phyloP scores from a whole-genome alignment of 2,329 filamentous ascomycete genomes.

The Colletotrichum sidae region DNA sequence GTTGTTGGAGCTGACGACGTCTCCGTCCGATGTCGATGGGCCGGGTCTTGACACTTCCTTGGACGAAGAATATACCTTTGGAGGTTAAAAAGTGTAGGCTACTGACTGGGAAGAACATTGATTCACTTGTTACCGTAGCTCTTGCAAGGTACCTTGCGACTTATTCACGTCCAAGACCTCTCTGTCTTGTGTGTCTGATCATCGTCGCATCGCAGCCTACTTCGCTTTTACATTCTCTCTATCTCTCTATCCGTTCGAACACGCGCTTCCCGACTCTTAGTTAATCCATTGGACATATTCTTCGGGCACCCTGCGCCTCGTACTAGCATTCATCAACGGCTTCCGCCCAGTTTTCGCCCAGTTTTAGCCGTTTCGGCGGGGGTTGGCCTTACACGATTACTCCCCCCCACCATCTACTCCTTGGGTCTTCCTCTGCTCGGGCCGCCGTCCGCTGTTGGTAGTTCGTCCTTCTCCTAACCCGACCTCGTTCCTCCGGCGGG shows the following conservation, averaged over 20 bases:
- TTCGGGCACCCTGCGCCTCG: conserved; percentile 32
- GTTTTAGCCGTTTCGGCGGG: conserved; percentile 35
- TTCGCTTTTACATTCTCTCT: conserved; percentile 5
- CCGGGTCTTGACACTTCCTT: conserved; percentile 5
- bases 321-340: conserved; percentile 27
- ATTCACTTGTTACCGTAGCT: no score
- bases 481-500: conserved; percentile 30
- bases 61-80: neutral
- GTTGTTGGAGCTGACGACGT: conserved; percentile 34
- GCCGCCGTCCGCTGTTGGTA: conserved; percentile 27
- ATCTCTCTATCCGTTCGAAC: conserved; percentile 6
- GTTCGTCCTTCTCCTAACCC: conserved; percentile 27
- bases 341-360: conserved; percentile 27
- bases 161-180: neutral
- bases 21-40: conserved; percentile 35
- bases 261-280: conserved; percentile 6
- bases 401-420: conserved; percentile 17
- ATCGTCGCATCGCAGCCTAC: conserved; percentile 22
- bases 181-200: neutral
- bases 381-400: conserved; percentile 33
- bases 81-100: neutral
- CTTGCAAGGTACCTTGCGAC: neutral
- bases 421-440: conserved; percentile 24
- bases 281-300: conserved; percentile 22
- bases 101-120: neutral